A percentile compares a stretch with the other conserved stretches of the same genome.
Evolutionary conservation across 805 yeast genomes (phyloP).

Genomic region (Nakazawaea laoshanensis): DNA sequence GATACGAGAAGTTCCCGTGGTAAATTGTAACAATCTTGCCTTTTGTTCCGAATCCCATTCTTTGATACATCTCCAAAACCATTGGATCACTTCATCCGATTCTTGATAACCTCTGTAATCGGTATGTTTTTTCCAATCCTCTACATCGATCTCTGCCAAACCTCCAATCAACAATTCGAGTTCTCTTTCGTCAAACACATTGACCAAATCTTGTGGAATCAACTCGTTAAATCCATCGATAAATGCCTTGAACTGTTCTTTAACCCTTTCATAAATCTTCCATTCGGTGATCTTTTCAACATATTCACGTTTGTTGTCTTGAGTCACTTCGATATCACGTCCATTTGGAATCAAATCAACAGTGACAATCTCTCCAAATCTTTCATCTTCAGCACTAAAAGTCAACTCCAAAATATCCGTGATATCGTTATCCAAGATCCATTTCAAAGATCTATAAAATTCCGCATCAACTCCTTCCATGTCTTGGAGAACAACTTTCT

Average conservation of each 20-base stretch:
- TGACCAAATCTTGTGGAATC: constrained; percentile 93
- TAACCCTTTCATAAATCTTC: constrained; percentile 89
- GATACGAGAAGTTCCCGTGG: constrained; percentile 98
- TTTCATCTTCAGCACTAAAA: constrained; percentile 79
- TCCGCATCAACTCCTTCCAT: constrained; percentile 99
- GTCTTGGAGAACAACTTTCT: constrained; percentile 91
- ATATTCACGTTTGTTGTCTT: constrained; percentile 91
- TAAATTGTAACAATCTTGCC: constrained; percentile 90
- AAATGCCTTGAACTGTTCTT: constrained; percentile 93
- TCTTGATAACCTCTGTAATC: constrained; percentile 98
- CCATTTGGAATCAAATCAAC: constrained; percentile 90
- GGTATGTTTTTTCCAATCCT: constrained; percentile 98
- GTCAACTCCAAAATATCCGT: constrained; percentile 82
- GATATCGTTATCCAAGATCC: constrained; percentile 94
- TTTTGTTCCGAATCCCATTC: constrained; percentile 97
- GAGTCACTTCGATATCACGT: constrained; percentile 80
- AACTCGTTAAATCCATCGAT: constrained; percentile 96
- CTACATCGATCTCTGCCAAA: constrained; percentile 94
- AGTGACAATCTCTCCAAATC: constrained; percentile 86
- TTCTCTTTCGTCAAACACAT: constrained; percentile 97
- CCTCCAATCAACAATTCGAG: constrained; percentile 96
- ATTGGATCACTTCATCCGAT: constrained; percentile 90
- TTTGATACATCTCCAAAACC: constrained; percentile 95
- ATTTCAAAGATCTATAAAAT: constrained; percentile 85
- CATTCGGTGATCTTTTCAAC: constrained; percentile 93